Evolutionary conservation across 768 basidiomycete species (phyloP).

Genomic region (Auricularia cornea): DNA sequence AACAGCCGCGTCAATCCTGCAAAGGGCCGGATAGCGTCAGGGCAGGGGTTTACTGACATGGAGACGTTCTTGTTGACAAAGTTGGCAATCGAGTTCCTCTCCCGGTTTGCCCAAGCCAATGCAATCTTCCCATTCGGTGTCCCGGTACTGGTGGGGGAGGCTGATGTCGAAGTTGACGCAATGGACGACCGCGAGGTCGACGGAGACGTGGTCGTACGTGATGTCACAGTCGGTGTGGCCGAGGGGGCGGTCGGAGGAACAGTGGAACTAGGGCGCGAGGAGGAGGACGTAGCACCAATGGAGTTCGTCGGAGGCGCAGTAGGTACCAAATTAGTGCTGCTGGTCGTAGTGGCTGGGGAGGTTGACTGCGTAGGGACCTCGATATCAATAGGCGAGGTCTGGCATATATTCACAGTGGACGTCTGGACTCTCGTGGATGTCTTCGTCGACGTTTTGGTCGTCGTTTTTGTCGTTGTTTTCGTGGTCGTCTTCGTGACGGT

Average conservation of each 20-base stretch:
- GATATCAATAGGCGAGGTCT: not conserved
- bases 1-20: not conserved
- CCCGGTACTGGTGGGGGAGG: not conserved
- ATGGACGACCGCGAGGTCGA: too few species aligned
- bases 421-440: not conserved
- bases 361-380: not conserved
- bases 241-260: conserved; percentile 8
- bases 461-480: not conserved
- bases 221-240: conserved; percentile 11
- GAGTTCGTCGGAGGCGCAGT: not conserved
- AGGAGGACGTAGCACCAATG: conserved; percentile 8
- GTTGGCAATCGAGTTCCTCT: conserved; percentile 38
- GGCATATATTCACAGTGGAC: not conserved
- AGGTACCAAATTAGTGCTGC: not conserved
- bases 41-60: conserved; percentile 9
- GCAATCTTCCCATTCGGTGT: conserved; percentile 39
- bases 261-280: conserved; percentile 8
- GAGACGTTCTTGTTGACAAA: conserved; percentile 40
- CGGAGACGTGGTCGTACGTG: conserved; percentile 3
- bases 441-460: not conserved
- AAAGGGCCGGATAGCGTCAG: not conserved
- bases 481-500: conserved; percentile 4
- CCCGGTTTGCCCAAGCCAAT: conserved; percentile 58
- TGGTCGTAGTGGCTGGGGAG: too few species aligned
- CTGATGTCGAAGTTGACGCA: too few species aligned